Evolutionary conservation across 148 eudicot genomes (phyloP).

Genomic region (Rhododendron williamsianum): DNA sequence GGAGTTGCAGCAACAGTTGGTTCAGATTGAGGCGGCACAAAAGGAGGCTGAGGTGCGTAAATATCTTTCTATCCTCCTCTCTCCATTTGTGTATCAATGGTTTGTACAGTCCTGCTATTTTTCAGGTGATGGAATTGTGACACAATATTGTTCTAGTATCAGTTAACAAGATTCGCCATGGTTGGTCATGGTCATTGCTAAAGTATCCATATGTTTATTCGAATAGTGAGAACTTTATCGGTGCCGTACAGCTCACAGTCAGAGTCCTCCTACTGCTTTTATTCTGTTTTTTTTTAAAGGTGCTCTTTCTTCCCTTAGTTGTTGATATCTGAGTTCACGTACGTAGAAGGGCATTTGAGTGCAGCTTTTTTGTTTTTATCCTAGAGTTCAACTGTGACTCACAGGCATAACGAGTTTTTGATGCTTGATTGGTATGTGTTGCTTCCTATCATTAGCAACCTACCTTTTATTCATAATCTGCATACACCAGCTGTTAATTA

Average conservation of each 20-base stretch:
- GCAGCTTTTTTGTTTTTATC: not conserved
- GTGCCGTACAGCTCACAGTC: not conserved
- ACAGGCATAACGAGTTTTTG: not conserved
- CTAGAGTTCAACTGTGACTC: not conserved
- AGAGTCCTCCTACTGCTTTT: not conserved
- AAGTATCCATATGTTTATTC: not conserved
- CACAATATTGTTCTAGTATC: not conserved
- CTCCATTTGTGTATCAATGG: slow-evolving; percentile 1
- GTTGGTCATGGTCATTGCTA: not conserved
- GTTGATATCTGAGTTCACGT: not conserved
- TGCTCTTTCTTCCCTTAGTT: not conserved
- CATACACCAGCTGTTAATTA: not conserved
- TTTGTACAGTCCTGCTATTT: not conserved
- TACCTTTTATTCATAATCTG: not conserved
- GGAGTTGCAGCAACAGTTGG: slow-evolving; percentile 58
- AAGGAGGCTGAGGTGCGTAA: slow-evolving; percentile 64
- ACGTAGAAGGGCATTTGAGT: not conserved
- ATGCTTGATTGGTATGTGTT: not conserved
- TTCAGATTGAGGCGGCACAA: slow-evolving; percentile 52
- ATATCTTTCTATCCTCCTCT: not conserved
- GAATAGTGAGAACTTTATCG: not conserved
- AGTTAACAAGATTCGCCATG: not conserved
- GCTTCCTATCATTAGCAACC: not conserved
- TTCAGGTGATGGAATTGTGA: not conserved
- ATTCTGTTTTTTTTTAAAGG: not conserved